Evolutionary conservation across 2,329 filamentous ascomycete genomes (phyloP), one percentile per base, ranked within the genome.

Genomic region (Clonostachys rosea): DNA sequence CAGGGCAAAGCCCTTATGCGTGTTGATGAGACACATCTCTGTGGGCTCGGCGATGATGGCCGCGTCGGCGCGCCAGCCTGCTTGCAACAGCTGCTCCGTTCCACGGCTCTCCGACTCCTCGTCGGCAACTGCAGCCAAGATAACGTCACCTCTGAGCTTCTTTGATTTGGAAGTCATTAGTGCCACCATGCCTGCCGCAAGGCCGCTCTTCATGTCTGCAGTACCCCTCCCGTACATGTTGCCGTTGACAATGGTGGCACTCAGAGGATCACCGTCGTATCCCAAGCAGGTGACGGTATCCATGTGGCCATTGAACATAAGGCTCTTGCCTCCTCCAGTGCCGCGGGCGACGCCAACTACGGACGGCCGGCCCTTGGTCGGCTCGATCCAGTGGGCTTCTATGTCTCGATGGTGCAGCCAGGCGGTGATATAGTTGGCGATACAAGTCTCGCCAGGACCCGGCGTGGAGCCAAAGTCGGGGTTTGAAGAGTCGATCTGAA

Each of bases 231-330:
- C 74, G 36, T 72, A 68, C 1, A 76, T 52, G 9, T 62, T 62
- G 1, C 66, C 69, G 8, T 71, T 53, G 4, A 60, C 56, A 6
- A 71, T 56, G 6, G 61, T 51, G 3, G 74, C 75, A 10, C 67
- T 68, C 1, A 78, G 54, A 0, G 73, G 63, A 37, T 77, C 65
- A 3, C 60, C 63, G 2, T 71, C 68, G 47, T 78, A 77, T 3
- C 71, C 73, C 6, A 62, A 52, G 0, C 71, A 53, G 7, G 68
- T 77, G 6, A 78, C 75, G 0, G 76, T 79, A 45, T 79, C 75
- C 1, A 73, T 66, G 49, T 79, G 76, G 0, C 76, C 74, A 18
- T 79, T 78, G 37, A 79, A 59, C 68, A 79, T 76, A 5, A 79
- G 54, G 2, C 60, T 71, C 48, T 71, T 71, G 6, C 74, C 75